phyloP scores from a whole-genome alignment of 768 basidiomycete genomes.

The Hygrophorus russula region DNA sequence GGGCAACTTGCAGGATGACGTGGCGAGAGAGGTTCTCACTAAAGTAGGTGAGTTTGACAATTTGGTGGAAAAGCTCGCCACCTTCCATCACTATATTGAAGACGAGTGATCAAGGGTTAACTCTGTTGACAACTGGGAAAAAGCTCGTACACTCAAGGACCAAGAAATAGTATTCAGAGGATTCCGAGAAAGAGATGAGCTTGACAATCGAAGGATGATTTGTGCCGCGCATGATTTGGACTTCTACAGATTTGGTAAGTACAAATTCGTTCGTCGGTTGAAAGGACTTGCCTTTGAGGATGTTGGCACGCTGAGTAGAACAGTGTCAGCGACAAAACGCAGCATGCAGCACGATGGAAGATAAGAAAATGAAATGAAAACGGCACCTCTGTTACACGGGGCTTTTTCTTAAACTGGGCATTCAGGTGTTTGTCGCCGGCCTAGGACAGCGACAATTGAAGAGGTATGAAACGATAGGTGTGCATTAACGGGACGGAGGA shows the following conservation, averaged over 20 bases:
- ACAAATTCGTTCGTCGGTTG: neutral
- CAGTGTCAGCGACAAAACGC: slow-evolving; percentile 16
- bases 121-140: neutral
- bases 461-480: slow-evolving; percentile 12
- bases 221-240: slow-evolving; percentile 96
- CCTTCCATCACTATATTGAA: slow-evolving; percentile 76
- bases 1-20: slow-evolving; percentile 91
- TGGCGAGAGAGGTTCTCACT: slow-evolving; percentile 95
- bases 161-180: slow-evolving; percentile 86
- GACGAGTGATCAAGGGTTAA: slow-evolving; percentile 10
- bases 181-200: slow-evolving; percentile 86
- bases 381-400: slow-evolving; percentile 95
- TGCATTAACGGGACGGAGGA: slow-evolving; percentile 3
- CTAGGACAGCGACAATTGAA: slow-evolving; percentile 36
- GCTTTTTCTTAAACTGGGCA: slow-evolving; percentile 90
- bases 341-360: neutral
- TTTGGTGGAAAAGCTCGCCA: slow-evolving; percentile 97
- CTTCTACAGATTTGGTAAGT: slow-evolving; percentile 45
- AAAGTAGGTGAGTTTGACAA: slow-evolving; percentile 98
- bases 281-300: slow-evolving; percentile 67
- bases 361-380: slow-evolving; percentile 15
- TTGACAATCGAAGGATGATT: slow-evolving; percentile 91
- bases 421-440: slow-evolving; percentile 90
- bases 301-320: slow-evolving; percentile 77
- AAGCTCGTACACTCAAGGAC: slow-evolving; percentile 73